Conservation (phyloP, 768 basidiomycete species). For the Chlorophyllum brunneum region DNA sequence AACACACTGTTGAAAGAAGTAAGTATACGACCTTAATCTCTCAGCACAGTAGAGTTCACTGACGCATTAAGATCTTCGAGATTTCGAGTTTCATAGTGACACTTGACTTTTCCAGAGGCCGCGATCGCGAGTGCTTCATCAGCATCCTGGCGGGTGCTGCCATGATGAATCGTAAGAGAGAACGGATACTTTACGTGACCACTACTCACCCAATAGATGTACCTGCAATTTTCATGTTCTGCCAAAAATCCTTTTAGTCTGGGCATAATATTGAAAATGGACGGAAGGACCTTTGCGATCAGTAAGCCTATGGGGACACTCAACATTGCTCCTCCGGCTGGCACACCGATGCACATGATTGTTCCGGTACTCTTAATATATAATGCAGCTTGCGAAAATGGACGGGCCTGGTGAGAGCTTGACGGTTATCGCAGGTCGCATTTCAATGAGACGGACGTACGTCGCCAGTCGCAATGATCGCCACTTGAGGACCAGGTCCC, state of each 20-base stretch:
- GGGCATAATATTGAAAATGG: not conserved
- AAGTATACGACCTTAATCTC: not conserved
- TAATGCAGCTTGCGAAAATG: constrained; percentile 55
- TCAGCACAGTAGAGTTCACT: constrained; percentile 20
- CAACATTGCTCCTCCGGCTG: constrained; percentile 52
- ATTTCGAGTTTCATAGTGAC: constrained; percentile 41
- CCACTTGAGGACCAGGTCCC: constrained; percentile 71
- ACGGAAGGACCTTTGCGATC: not conserved
- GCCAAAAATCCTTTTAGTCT: constrained; percentile 70
- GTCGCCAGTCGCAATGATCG: constrained; percentile 53
- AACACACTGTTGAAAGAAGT: constrained; percentile 28
- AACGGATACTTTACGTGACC: no score
- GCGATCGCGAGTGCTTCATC: constrained; percentile 78
- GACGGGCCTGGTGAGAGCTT: constrained; percentile 23
- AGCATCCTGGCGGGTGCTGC: constrained; percentile 81
- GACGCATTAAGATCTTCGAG: constrained; percentile 50
- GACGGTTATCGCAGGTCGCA: not conserved
- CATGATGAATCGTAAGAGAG: not conserved
- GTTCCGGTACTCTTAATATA: constrained; percentile 73
- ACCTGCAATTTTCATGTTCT: constrained; percentile 55
- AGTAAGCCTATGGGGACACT: not conserved
- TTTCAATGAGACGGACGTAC: constrained; percentile 11
- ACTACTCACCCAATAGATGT: constrained; percentile 30
- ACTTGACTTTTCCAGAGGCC: constrained; percentile 63
- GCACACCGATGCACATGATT: constrained; percentile 77